Conservation (phyloP, 805 yeast species). For the Kluyveromyces siamensis region DNA sequence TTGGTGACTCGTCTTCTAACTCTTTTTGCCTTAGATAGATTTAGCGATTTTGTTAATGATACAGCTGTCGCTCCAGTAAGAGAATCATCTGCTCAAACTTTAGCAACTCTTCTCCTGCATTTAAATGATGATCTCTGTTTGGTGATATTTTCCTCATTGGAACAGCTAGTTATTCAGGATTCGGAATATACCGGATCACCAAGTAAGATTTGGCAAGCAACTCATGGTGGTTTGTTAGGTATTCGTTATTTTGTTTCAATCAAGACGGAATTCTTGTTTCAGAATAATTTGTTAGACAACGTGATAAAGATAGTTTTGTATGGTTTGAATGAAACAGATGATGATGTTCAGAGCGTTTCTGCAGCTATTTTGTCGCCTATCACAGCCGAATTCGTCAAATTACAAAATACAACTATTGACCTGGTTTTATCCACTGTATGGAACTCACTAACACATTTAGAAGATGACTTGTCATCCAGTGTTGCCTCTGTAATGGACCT, state of each 20-base stretch:
- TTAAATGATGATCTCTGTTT: conserved; percentile 46
- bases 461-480: conserved; percentile 90
- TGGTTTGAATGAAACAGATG: conserved; percentile 73
- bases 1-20: conserved; percentile 77
- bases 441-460: conserved; percentile 74
- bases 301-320: conserved; percentile 80
- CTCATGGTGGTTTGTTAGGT: conserved; percentile 96
- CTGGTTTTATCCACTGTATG: conserved; percentile 64
- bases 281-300: conserved; percentile 48
- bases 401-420: conserved; percentile 41
- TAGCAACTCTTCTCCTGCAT: conserved; percentile 82
- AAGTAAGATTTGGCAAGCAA: conserved; percentile 81
- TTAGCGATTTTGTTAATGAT: conserved; percentile 95
- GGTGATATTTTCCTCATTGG: conserved; percentile 55
- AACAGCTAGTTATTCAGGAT: conserved; percentile 62
- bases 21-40: conserved; percentile 83
- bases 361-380: conserved; percentile 91
- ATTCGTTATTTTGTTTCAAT: conserved; percentile 86
- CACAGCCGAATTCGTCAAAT: conserved; percentile 72
- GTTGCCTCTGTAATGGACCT: conserved; percentile 95
- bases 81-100: conserved; percentile 91
- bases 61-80: conserved; percentile 98
- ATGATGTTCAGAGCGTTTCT: conserved; percentile 95
- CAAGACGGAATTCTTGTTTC: conserved; percentile 64
- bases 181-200: conserved; percentile 30